phyloP scores from a whole-genome alignment of 2,329 filamentous ascomycete species.

The Mollisia scopiformis region DNA sequence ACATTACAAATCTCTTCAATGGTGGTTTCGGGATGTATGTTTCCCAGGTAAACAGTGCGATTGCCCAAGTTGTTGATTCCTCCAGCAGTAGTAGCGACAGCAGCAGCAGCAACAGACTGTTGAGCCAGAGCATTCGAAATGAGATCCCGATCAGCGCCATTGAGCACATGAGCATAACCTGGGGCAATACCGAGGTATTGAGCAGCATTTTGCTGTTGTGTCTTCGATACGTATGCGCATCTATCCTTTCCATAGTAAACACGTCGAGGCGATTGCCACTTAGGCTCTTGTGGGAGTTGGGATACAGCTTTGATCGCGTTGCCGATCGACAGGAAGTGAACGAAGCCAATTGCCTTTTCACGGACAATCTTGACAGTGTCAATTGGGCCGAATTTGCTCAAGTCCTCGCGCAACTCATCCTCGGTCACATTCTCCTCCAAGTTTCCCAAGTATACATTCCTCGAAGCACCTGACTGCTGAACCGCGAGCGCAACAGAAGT shows the following conservation, averaged over 20 bases:
- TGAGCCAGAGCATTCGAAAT: slow-evolving; percentile 96
- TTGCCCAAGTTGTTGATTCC: slow-evolving; percentile 98
- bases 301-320: slow-evolving; percentile 98
- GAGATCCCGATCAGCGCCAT: slow-evolving; percentile 92
- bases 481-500: slow-evolving; percentile 97
- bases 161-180: slow-evolving; percentile 94
- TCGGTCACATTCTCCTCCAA: slow-evolving; percentile 87
- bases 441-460: slow-evolving; percentile 96
- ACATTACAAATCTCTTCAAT: slow-evolving; percentile 99
- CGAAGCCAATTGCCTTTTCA: slow-evolving; percentile 97
- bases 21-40: slow-evolving; percentile 98
- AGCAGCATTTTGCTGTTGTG: slow-evolving; percentile 97
- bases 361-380: slow-evolving; percentile 97
- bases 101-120: slow-evolving; percentile 95
- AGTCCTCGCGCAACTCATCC: slow-evolving; percentile 89
- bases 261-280: slow-evolving; percentile 93
- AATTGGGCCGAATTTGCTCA: slow-evolving; percentile 94
- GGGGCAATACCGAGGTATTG: slow-evolving; percentile 98
- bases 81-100: slow-evolving; percentile 93
- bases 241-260: slow-evolving; percentile 99
- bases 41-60: slow-evolving; percentile 95
- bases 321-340: slow-evolving; percentile 95
- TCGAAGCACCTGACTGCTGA: slow-evolving; percentile 94
- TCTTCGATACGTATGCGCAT: slow-evolving; percentile 98
- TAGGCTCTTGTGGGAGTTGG: slow-evolving; percentile 92